Evolutionary conservation across 768 basidiomycete genomes (phyloP), one percentile per base, ranked within the genome.

Genomic region (Calocera viscosa): DNA sequence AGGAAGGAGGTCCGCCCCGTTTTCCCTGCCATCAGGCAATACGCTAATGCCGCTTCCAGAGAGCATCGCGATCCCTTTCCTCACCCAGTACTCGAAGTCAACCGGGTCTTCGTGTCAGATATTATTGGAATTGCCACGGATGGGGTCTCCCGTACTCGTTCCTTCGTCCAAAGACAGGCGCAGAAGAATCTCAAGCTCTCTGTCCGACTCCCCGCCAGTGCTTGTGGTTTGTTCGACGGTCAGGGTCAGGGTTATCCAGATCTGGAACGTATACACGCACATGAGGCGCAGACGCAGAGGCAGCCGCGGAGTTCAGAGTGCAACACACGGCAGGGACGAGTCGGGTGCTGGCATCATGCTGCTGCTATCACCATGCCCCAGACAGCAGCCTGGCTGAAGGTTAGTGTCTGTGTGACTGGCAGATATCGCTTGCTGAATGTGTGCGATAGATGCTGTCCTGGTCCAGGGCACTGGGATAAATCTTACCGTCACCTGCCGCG

Each of bases 121-220:
- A 28, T 26, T 32, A 10, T 11, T 28, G 16, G 53, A 60, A 26
- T 60, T 60, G 53, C 53, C 53, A 30, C 14, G 14, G 5, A 60
- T 60, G 30, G 53, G 53, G 53, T 60, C 53, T 8, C 53, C 53
- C 14, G 53, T 60, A 28, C 53, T 26, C 11, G 53, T 60, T 60
- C 53, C 53, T 32, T 60, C 53, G 26, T 60, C 53, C 2, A 26
- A 5, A 11, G 53, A 60, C 11, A 60, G 11, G 8, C 30, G 14
- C 8, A 60, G 53, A 11, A 60, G 14, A 60, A 28, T 22, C 22
- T 60, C 53, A 16, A 60, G 14, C 30, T 60, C 53, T 32, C 22
- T 60, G 19, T 60, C 53, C 14, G 53, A 60, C 5, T 60, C 22
- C 2, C 30, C 53, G 30, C 30, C 53, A 19, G 11, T 22, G 16